Conservation (phyloP, 768 basidiomycete genomes). For the Sistotremastrum suecicum region DNA sequence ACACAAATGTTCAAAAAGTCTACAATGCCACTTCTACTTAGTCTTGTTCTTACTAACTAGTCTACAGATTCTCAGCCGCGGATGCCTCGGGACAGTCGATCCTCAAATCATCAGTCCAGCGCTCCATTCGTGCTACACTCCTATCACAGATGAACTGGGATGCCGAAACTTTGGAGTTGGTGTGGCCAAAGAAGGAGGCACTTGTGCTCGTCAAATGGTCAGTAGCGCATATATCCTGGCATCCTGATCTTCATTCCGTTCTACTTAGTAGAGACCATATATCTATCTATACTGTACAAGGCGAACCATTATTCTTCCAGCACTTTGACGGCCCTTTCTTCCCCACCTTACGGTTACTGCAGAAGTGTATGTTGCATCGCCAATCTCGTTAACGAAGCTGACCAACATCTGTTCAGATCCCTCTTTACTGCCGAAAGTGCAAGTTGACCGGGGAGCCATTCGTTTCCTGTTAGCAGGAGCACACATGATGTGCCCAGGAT, state of each 20-base stretch:
- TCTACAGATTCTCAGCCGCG: slow-evolving; percentile 13
- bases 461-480: slow-evolving; percentile 90
- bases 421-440: slow-evolving; percentile 73
- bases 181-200: slow-evolving; percentile 99
- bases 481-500: slow-evolving; percentile 94
- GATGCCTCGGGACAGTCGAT: slow-evolving; percentile 86
- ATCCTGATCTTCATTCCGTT: slow-evolving; percentile 5
- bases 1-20: slow-evolving; percentile 6
- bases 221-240: slow-evolving; percentile 13
- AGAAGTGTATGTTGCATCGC: slow-evolving; percentile 60
- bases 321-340: slow-evolving; percentile 90
- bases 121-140: slow-evolving; percentile 67
- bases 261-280: slow-evolving; percentile 78
- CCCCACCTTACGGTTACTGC: slow-evolving; percentile 79
- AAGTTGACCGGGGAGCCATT: slow-evolving; percentile 93
- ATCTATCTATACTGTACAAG: slow-evolving; percentile 80
- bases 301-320: slow-evolving; percentile 87
- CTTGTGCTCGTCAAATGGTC: slow-evolving; percentile 92
- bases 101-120: slow-evolving; percentile 86
- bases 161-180: slow-evolving; percentile 67
- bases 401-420: slow-evolving; percentile 47
- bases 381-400: neutral
- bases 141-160: slow-evolving; percentile 76
- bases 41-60: neutral
- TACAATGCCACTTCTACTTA: neutral